A percentile compares a stretch with the other conserved stretches of the same genome.
Conservation (phyloP, 305 asterid genomes). For the Salvia sclarea region DNA sequence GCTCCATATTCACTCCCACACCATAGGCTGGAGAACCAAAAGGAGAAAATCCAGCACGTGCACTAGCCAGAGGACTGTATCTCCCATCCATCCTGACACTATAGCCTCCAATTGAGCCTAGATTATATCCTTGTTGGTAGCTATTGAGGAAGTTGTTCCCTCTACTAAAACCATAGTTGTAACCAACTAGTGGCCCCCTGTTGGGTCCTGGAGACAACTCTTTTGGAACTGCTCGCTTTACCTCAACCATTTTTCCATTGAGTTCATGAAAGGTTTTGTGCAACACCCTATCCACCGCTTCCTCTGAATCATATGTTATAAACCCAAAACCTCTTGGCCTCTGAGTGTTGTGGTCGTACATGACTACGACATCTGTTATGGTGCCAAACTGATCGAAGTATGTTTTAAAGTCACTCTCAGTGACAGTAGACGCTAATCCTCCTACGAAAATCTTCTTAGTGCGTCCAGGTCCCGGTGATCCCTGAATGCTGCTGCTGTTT, state of each 20-base stretch:
- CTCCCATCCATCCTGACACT: slow-evolving; percentile 61
- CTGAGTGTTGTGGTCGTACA: slow-evolving; percentile 78
- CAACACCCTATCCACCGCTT: slow-evolving; percentile 63
- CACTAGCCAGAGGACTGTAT: slow-evolving; percentile 45
- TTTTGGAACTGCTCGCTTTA: slow-evolving; percentile 66
- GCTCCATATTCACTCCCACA: slow-evolving; percentile 57
- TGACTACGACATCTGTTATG: slow-evolving; percentile 69
- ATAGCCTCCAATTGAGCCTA: slow-evolving; percentile 57
- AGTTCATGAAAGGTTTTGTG: slow-evolving; percentile 67
- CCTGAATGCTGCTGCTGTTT: slow-evolving; percentile 59
- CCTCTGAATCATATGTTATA: slow-evolving; percentile 65
- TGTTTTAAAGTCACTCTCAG: slow-evolving; percentile 62
- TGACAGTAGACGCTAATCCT: slow-evolving; percentile 71
- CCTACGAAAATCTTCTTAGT: slow-evolving; percentile 77
- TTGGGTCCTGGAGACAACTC: slow-evolving; percentile 59
- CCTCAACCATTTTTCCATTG: slow-evolving; percentile 74
- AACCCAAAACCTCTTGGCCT: slow-evolving; percentile 76
- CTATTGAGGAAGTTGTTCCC: slow-evolving; percentile 50
- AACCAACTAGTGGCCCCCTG: slow-evolving; percentile 53
- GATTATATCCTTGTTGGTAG: slow-evolving; percentile 55
- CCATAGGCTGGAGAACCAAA: slow-evolving; percentile 59
- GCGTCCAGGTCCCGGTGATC: slow-evolving; percentile 63
- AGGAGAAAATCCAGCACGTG: slow-evolving; percentile 50
- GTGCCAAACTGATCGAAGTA: slow-evolving; percentile 69
- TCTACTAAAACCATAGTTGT: slow-evolving; percentile 58